Percentiles rank a stretch among this genome's conserved stretches.
phyloP scores from a whole-genome alignment of 176 grass and related monocot genomes.

The Zoysia japonica region DNA sequence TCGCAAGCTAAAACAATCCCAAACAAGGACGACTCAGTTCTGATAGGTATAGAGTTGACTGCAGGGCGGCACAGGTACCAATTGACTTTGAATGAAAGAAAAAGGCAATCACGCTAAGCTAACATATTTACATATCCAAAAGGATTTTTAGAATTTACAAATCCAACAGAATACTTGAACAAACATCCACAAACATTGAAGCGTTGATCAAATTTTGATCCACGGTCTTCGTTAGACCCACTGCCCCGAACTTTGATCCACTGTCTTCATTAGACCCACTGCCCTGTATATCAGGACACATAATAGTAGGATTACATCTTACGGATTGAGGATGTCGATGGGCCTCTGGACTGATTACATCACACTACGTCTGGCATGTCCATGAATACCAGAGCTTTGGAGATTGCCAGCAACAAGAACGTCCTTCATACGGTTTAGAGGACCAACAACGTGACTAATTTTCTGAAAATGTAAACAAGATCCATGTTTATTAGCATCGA shows the following conservation, averaged over 20 bases:
- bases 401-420: slow-evolving; percentile 52
- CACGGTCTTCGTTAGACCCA: neutral
- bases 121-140: slow-evolving; percentile 43
- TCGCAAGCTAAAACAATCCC: neutral
- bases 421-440: slow-evolving; percentile 55
- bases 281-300: neutral
- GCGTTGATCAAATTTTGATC: neutral
- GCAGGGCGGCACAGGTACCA: neutral
- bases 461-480: slow-evolving; percentile 49
- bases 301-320: slow-evolving; percentile 9
- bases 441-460: slow-evolving; percentile 40
- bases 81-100: neutral
- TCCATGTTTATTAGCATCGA: neutral
- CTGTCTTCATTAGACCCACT: neutral
- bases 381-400: slow-evolving; percentile 27
- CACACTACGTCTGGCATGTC: slow-evolving; percentile 39
- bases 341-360: neutral
- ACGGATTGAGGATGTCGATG: neutral
- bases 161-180: slow-evolving; percentile 24
- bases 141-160: slow-evolving; percentile 28
- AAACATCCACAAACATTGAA: slow-evolving; percentile 16
- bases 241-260: neutral
- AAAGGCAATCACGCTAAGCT: slow-evolving; percentile 29
- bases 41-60: neutral
- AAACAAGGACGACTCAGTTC: slow-evolving; percentile 3